Evolutionary conservation across 108 stramenopile species (phyloP), one percentile per base, ranked within the genome.

Genomic region (Licmophora abbreviata): DNA sequence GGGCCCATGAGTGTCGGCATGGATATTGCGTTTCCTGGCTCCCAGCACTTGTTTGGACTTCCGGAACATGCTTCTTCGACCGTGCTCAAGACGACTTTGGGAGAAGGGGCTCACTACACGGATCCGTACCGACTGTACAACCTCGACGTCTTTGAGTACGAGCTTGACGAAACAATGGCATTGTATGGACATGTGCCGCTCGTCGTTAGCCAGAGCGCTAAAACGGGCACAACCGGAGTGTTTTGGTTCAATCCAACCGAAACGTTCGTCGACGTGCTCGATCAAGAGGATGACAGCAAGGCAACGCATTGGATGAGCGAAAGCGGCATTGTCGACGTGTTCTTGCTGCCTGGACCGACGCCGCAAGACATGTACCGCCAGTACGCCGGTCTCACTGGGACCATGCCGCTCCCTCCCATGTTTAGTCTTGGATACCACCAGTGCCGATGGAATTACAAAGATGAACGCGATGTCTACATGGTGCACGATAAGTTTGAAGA

Each of bases 171-270:
- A 28, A 88, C 99, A 11, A 97, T 98, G 95, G 92, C 99, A 12
- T 68, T 99, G 48, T 99, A 99, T 66, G 99, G 99, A 20, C 57
- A 76, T 31, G 91, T 99, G 14, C 99, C 99, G 1, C 47, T 97
- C 29, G 58, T 96, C 27, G 68, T 91, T 4, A 79, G 83, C 58
- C 89, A 92, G 35, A 74, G 67, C 26, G 40, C 44, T 17, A 58
- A 52, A 7, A 84, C 69, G 34, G 84, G 83, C 18, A 88, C 94
- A 6, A 76, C 76, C 10, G 96, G 95, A 28, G 89, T 84, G 5
- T 99, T 99, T 57, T 96, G 91, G 87, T 86, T 93, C 83, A 98
- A 99, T 67, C 99, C 99, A 22, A 81, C 94, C 7, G 99, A 99
- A 77, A 97, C 96, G 10, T 99, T 93, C 68, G 90, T 99, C 3